Percentiles rank a stretch among this genome's conserved stretches.
Evolutionary conservation across 805 yeast species (phyloP).

Genomic region (Metschnikowia bowlesiae): DNA sequence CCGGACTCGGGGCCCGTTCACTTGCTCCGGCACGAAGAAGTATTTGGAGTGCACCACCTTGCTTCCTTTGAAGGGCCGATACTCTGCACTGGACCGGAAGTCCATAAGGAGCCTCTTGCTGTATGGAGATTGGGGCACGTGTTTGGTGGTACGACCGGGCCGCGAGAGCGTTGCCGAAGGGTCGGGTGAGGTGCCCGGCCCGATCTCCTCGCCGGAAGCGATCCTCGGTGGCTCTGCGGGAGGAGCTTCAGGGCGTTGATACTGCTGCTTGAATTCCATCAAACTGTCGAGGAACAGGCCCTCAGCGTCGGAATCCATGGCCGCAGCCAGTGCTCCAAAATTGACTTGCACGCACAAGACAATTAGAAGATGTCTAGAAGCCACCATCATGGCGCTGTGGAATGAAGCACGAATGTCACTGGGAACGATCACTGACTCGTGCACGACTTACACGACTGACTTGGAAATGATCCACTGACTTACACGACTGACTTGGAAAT

Average conservation of each 20-base stretch:
- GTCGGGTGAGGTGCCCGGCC: not conserved
- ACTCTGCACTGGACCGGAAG: not conserved
- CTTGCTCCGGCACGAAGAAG: constrained; percentile 1
- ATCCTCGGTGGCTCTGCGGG: not conserved
- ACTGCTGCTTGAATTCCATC: not conserved
- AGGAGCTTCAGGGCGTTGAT: not conserved
- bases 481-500: not conserved
- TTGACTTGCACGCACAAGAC: not conserved
- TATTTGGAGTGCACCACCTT: not conserved
- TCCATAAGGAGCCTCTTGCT: not conserved
- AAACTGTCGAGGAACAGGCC: constrained; percentile 1
- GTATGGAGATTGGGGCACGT: not conserved
- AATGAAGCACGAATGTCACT: too few species aligned
- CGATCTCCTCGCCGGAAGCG: not conserved
- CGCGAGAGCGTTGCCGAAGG: not conserved
- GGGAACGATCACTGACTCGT: not conserved
- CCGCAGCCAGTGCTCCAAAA: not conserved
- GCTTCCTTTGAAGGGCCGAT: not conserved
- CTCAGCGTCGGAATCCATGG: not conserved
- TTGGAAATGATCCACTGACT: not conserved
- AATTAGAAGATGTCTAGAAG: not conserved
- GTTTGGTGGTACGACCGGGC: not conserved
- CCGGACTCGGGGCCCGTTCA: not conserved
- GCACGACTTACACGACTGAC: not conserved
- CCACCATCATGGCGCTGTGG: not conserved